phyloP scores from a whole-genome alignment of 2,329 filamentous ascomycete genomes.

The Pseudocercospora fijiensis region DNA sequence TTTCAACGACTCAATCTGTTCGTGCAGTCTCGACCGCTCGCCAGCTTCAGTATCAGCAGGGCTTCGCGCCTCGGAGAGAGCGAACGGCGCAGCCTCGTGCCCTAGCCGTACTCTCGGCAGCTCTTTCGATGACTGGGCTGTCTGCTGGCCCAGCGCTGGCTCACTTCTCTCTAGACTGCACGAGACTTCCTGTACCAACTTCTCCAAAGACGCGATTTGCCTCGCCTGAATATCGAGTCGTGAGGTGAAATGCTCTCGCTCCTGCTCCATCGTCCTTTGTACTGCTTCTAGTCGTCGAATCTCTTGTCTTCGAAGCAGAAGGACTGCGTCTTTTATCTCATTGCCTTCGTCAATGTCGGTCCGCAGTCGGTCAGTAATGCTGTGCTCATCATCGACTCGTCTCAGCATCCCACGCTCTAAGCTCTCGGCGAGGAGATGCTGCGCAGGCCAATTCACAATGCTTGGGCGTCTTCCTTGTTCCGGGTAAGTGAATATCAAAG shows the following conservation, averaged over 20 bases:
- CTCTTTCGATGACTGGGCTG: background rate
- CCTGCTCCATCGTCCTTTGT: conserved; percentile 11
- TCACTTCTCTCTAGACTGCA: conserved; percentile 9
- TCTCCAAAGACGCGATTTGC: conserved; percentile 19
- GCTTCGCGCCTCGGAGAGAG: background rate
- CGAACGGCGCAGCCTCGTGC: background rate
- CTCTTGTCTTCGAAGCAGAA: conserved; percentile 25
- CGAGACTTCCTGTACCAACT: conserved; percentile 10
- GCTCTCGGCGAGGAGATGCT: conserved; percentile 24
- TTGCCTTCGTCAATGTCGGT: conserved; percentile 30
- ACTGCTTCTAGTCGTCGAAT: conserved; percentile 23
- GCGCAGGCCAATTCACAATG: conserved; percentile 11
- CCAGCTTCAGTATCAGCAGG: background rate
- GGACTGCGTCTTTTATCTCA: conserved; percentile 29
- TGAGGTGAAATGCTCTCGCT: conserved; percentile 20
- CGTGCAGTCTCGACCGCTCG: conserved; percentile 23
- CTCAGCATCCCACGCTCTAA: conserved; percentile 24
- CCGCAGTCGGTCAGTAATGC: conserved; percentile 27
- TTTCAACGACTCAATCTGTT: conserved; percentile 20
- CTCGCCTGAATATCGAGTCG: conserved; percentile 17
- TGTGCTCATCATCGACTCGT: conserved; percentile 26
- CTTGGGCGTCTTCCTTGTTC: conserved; percentile 14
- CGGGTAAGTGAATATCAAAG: conserved; percentile 33
- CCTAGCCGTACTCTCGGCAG: conserved; percentile 6
- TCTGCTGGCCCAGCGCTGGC: conserved; percentile 8